Percentiles rank a stretch among this genome's conserved stretches.
Conservation (phyloP, 495 filamentous ascomycete species). For the Zalerion maritima region DNA sequence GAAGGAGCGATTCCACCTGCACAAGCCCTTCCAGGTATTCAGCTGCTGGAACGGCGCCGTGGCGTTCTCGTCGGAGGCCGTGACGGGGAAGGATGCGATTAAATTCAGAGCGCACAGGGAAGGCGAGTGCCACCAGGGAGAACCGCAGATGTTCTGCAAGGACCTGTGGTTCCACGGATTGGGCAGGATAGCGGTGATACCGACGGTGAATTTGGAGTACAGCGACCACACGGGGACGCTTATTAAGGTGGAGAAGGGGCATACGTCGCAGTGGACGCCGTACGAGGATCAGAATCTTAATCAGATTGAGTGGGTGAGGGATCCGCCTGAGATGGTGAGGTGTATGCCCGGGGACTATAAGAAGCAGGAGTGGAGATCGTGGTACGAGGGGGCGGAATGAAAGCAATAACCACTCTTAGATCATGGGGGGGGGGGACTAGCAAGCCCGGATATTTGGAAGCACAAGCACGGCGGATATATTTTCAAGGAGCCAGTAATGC, state of each 20-base stretch:
- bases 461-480: too few relatives aligned
- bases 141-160: constrained; percentile 33
- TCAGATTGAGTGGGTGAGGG: constrained; percentile 14
- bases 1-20: constrained; percentile 10
- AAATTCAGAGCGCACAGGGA: constrained; percentile 21
- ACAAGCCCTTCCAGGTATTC: constrained; percentile 37
- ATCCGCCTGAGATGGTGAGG: constrained; percentile 13
- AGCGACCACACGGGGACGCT: constrained; percentile 17
- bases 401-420: too few relatives aligned
- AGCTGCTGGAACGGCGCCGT: constrained; percentile 39
- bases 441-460: too few relatives aligned
- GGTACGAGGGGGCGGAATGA: too few relatives aligned
- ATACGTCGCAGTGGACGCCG: constrained; percentile 16
- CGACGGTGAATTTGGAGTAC: constrained; percentile 33
- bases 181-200: constrained; percentile 35
- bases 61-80: constrained; percentile 13
- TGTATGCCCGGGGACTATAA: constrained; percentile 13
- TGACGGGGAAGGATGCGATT: constrained; percentile 15
- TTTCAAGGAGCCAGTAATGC: too few relatives aligned
- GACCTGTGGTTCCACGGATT: constrained; percentile 31
- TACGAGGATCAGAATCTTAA: constrained; percentile 4
- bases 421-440: too few relatives aligned
- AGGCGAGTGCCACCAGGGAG: constrained; percentile 32
- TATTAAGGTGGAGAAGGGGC: constrained; percentile 29
- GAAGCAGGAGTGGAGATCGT: constrained; percentile 12